Base-by-base conservation (phyloP, 2,329 filamentous ascomycete species). In the Alternaria sp. region DNA sequence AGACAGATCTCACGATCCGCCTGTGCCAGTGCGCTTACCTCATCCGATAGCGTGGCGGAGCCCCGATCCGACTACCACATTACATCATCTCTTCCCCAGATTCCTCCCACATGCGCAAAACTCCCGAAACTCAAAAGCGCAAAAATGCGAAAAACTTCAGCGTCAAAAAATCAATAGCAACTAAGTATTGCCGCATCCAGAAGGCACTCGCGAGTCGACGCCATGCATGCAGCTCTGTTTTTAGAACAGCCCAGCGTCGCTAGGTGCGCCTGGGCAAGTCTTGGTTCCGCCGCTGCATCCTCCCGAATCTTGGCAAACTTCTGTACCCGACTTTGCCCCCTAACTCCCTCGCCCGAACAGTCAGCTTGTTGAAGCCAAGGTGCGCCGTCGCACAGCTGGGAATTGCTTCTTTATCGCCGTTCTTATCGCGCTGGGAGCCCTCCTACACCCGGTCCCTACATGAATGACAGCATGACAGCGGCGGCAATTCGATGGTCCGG, bases 201-300 rank as follows among this genome's bases (percentile, higher is more conserved):
- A 25, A 12, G n/a, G 25, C 43, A 44, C 28, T 30, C 7, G 25
- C 52, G 44, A 60, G 13, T 50, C 58, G 32, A n/a, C 6, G 11
- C 7, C 51, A 36, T 55, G 56, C 32, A 17, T 19, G 28, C 40
- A 54, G 40, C 32, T 40, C 49, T 61, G 55, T 61, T 61, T 61
- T 19, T 56, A 57, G 58, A 30, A 6, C 43, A 10, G 51, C 30
- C 58, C 44, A 44, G 51, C 19, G 13, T 56, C 44, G 30, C 58
- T 43, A 50, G 44, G 6, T 12, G 26, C 10, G 45, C 13, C 58
- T 57, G 45, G 58, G 58, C 58, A 50, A 32, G 44, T 23, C 52
- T 61, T 60, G 50, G 50, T 55, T 49, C 57, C 50, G 57, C 50
- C 43, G n/a, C 36, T 30, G 50, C 40, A 30, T 25, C 28, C 19